Conservation (phyloP, 1,139 yeast species). For the Debaryomyces udenii region DNA sequence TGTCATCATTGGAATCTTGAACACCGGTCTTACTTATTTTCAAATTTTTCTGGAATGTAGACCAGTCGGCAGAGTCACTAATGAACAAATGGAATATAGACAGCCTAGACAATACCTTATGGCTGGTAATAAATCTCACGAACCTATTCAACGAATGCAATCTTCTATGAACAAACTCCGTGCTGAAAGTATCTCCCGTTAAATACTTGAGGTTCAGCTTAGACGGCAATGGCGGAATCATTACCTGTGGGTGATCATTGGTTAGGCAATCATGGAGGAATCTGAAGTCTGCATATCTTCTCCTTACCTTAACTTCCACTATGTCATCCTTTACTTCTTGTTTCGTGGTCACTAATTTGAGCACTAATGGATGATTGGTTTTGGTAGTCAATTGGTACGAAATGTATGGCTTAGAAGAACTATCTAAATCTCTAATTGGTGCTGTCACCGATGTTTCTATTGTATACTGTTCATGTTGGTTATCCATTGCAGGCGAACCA, state of each 20-base stretch:
- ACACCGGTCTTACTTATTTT: constrained; percentile 39
- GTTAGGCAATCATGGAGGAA: constrained; percentile 72
- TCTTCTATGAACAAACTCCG: constrained; percentile 79
- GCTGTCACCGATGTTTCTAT: constrained; percentile 49
- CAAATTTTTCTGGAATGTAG: constrained; percentile 68
- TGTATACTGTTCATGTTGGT: neutral
- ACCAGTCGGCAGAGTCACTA: constrained; percentile 80
- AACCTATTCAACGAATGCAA: constrained; percentile 84
- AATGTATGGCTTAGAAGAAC: constrained; percentile 79
- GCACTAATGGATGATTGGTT: constrained; percentile 48
- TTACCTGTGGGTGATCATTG: constrained; percentile 80
- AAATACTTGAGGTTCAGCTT: constrained; percentile 88
- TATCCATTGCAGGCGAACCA: neutral
- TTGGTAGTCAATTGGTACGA: constrained; percentile 78
- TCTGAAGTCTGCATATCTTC: constrained; percentile 83
- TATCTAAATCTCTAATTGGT: constrained; percentile 77
- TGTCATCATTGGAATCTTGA: constrained; percentile 24
- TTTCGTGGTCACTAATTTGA: constrained; percentile 29
- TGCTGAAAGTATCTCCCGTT: constrained; percentile 89
- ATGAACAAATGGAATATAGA: constrained; percentile 75
- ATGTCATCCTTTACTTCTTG: constrained; percentile 21
- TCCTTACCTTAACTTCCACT: constrained; percentile 57
- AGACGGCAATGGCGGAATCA: constrained; percentile 94
- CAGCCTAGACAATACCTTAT: constrained; percentile 71
- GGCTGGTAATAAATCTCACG: constrained; percentile 69